Evolutionary conservation across 495 filamentous ascomycete genomes (phyloP).

Genomic region (Penicillium cinerascens): DNA sequence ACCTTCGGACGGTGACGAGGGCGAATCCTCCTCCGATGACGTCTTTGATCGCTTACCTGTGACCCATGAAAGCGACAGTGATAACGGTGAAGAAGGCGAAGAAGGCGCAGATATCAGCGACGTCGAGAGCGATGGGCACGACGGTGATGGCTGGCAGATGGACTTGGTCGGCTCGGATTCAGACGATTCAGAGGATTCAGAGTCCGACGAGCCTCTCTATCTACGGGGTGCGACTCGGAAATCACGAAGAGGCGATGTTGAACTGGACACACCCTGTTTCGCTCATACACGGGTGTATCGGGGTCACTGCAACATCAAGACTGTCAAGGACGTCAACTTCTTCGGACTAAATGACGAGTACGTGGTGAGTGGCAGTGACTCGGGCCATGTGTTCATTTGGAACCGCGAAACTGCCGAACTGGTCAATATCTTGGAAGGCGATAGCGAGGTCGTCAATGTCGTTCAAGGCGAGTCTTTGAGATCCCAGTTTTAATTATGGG

Average conservation of each 20-base stretch:
- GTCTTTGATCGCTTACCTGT: constrained; percentile 13
- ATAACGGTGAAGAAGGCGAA: constrained; percentile 8
- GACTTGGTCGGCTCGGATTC: constrained; percentile 8
- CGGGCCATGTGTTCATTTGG: constrained; percentile 69
- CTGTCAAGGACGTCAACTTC: constrained; percentile 74
- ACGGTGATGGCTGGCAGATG: constrained; percentile 24
- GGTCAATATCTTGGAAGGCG: constrained; percentile 66
- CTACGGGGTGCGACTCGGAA: constrained; percentile 17
- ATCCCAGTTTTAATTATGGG: not conserved
- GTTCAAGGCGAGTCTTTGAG: constrained; percentile 49
- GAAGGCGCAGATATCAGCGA: constrained; percentile 14
- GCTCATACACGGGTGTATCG: constrained; percentile 57
- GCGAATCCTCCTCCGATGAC: not conserved
- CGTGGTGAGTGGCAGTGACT: constrained; percentile 68
- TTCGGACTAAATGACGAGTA: constrained; percentile 72
- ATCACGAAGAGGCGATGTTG: constrained; percentile 43
- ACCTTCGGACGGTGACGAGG: constrained; percentile 15
- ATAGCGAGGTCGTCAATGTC: constrained; percentile 73
- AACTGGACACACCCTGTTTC: constrained; percentile 52
- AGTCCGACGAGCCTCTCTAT: not conserved
- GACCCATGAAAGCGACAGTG: constrained; percentile 27
- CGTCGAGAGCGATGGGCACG: constrained; percentile 31
- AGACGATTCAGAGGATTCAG: constrained; percentile 13
- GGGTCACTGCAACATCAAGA: constrained; percentile 71
- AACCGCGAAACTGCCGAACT: constrained; percentile 61